phyloP scores from a whole-genome alignment of 805 yeast genomes.

The Pachysolen tannophilus region DNA sequence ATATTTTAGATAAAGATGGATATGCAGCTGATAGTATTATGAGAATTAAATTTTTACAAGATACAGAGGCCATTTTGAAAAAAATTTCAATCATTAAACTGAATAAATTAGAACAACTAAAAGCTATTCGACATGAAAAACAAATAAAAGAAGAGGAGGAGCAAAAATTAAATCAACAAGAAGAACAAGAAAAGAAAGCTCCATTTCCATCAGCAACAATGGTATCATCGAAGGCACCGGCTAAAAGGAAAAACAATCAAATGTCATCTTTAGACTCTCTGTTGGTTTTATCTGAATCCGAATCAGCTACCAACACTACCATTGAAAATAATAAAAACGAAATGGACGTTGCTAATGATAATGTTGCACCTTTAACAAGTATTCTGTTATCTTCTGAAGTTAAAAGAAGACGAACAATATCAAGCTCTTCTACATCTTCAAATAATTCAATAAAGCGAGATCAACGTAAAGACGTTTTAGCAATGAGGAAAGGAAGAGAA shows the following conservation, averaged over 20 bases:
- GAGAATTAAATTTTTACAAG: background rate
- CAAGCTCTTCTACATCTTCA: slow-evolving; percentile 6
- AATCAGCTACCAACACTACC: background rate
- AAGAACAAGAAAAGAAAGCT: background rate
- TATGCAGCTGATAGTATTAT: background rate
- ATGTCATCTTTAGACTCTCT: too few relatives aligned
- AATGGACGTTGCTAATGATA: slow-evolving; percentile 5
- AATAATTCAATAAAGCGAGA: slow-evolving; percentile 3
- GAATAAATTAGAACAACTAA: too few relatives aligned
- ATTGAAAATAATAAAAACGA: slow-evolving; percentile 1
- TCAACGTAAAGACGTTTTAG: background rate
- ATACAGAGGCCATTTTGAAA: background rate
- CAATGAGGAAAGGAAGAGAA: background rate
- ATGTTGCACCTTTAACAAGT: slow-evolving; percentile 1
- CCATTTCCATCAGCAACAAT: background rate
- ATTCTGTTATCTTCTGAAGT: background rate
- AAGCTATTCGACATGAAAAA: too few relatives aligned
- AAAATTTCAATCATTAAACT: too few relatives aligned
- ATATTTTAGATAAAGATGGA: background rate
- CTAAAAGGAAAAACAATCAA: background rate
- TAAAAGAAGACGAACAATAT: slow-evolving; percentile 5
- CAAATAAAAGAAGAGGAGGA: background rate
- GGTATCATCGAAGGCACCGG: background rate
- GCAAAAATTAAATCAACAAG: background rate
- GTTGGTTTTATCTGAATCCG: too few relatives aligned